Evolutionary conservation across 495 filamentous ascomycete species (phyloP).

Genomic region (Podospora pseudoanserina): DNA sequence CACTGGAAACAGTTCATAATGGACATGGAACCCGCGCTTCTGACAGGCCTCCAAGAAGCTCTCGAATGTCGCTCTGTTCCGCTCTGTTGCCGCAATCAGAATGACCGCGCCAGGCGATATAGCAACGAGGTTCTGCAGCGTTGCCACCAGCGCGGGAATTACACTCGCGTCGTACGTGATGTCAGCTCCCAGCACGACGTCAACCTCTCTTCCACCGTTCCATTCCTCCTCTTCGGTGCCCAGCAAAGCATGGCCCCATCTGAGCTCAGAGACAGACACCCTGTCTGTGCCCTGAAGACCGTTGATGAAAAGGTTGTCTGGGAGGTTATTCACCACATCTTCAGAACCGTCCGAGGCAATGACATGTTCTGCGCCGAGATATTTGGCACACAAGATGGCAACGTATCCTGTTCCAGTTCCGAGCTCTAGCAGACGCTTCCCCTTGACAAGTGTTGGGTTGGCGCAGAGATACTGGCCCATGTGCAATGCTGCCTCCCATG

Average conservation of each 20-base stretch:
- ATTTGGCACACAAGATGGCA: constrained; percentile 73
- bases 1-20: constrained; percentile 35
- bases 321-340: constrained; percentile 65
- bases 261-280: constrained; percentile 49
- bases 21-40: constrained; percentile 32
- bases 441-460: constrained; percentile 40
- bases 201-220: constrained; percentile 42
- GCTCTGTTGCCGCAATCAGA: constrained; percentile 47
- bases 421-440: constrained; percentile 73
- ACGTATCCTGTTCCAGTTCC: constrained; percentile 87
- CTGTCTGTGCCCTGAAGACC: constrained; percentile 43
- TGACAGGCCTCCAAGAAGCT: constrained; percentile 39
- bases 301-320: constrained; percentile 65
- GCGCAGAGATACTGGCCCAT: constrained; percentile 66
- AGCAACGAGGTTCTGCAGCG: constrained; percentile 40
- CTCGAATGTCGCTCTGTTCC: constrained; percentile 46
- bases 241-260: constrained; percentile 57
- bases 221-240: constrained; percentile 43
- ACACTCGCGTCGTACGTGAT: constrained; percentile 48
- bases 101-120: constrained; percentile 38
- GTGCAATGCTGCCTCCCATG: constrained; percentile 92
- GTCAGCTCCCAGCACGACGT: constrained; percentile 50
- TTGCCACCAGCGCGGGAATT: constrained; percentile 44
- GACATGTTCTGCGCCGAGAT: constrained; percentile 60
- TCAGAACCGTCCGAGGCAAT: constrained; percentile 79